Evolutionary conservation across 441 rosid genomes (phyloP).

Genomic region (Macaranga tanarius): DNA sequence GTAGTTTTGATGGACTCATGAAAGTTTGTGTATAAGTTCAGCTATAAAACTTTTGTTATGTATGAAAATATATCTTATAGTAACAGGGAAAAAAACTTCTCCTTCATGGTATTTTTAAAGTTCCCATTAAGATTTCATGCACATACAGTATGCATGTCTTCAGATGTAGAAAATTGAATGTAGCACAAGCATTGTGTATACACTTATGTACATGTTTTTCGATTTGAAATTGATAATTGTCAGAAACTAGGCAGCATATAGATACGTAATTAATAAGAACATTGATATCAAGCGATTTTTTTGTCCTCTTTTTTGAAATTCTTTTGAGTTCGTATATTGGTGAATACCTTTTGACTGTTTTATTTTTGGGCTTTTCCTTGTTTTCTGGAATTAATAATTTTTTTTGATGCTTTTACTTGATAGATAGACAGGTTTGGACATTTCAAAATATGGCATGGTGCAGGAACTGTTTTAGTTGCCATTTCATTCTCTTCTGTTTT

Average conservation of each 20-base stretch:
- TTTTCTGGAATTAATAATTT: constrained; percentile 15
- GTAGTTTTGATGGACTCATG: neutral
- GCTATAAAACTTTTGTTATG: neutral
- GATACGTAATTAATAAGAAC: neutral
- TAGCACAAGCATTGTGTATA: neutral
- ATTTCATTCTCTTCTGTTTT: constrained; percentile 95
- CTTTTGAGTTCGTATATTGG: neutral
- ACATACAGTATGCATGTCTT: neutral
- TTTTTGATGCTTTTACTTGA: constrained; percentile 18
- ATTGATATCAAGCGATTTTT: neutral
- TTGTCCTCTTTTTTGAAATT: neutral
- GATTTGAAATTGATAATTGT: constrained; percentile 1
- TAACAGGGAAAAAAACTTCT: too few species aligned
- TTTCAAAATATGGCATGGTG: constrained; percentile 96
- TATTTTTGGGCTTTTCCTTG: constrained; percentile 2
- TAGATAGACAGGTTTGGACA: constrained; percentile 98
- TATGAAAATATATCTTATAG: too few species aligned
- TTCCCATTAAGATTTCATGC: constrained; percentile 2
- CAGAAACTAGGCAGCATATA: neutral
- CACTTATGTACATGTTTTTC: too few species aligned
- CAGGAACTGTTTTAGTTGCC: constrained; percentile 89
- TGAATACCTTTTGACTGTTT: neutral
- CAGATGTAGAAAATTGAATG: neutral
- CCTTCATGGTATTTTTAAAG: neutral
- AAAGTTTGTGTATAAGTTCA: neutral